These are phyloP conservation scores for Cutaneotrichosporon cyanovorans DNA, from an alignment of 1,284 basidiomycete species.

Conservation along the genomic window DNA sequence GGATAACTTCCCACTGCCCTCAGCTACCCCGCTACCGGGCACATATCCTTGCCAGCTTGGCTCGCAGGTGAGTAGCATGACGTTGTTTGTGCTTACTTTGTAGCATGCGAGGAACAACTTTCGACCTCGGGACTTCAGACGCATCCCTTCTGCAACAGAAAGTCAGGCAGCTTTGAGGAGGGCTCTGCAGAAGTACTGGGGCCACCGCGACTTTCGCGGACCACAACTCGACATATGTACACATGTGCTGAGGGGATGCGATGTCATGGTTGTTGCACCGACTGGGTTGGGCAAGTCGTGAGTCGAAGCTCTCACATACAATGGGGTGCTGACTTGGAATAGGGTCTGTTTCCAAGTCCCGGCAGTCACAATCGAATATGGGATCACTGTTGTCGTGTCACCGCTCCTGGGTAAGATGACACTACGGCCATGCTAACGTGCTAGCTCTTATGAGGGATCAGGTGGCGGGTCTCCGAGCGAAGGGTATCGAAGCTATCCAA, in stretches of 20 bases:
- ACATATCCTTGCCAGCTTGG: constrained; percentile 11
- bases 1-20: constrained; percentile 5
- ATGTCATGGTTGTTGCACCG: constrained; percentile 76
- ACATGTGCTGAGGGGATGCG: constrained; percentile 58
- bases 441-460: constrained; percentile 79
- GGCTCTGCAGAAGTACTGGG: constrained; percentile 51
- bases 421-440: not conserved
- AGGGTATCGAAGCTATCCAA: constrained; percentile 56
- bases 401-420: constrained; percentile 65
- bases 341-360: constrained; percentile 80
- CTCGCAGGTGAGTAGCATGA: constrained; percentile 17
- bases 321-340: constrained; percentile 1
- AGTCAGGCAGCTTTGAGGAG: constrained; percentile 24
- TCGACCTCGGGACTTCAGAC: constrained; percentile 26
- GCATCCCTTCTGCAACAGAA: constrained; percentile 37
- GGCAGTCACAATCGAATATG: constrained; percentile 61
- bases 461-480: constrained; percentile 56
- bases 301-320: constrained; percentile 8
- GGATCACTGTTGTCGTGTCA: constrained; percentile 69
- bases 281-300: constrained; percentile 81
- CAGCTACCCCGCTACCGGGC: constrained; percentile 1
- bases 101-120: constrained; percentile 33
- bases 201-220: constrained; percentile 60
- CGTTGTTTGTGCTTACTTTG: not conserved
- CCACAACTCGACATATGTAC: constrained; percentile 68